Base-by-base conservation (phyloP, 1,139 yeast genomes). In the Kodamaea fungicola region DNA sequence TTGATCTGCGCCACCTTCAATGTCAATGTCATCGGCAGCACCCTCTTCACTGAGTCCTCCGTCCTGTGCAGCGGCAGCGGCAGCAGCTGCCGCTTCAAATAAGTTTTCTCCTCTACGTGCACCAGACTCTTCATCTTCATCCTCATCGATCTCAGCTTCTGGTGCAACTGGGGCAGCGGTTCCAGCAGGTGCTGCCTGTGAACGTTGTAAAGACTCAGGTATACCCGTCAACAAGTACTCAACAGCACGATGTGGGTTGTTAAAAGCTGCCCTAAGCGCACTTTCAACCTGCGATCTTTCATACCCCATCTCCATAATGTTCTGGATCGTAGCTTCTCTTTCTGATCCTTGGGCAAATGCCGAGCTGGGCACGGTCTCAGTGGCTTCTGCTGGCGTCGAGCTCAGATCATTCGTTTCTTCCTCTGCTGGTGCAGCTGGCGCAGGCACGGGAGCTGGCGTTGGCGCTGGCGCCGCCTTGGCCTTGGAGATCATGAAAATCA, bases 181-280 rank as follows among this genome's bases (percentile, higher is more conserved):
- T 4, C 37, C 31, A 9, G 36, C 41, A 16, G 30, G 30, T 9
- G 30, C 24, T 9, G 52, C 43, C 37, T 52, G 51, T 28, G 59
- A 61, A 10, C 58, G 55, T 52, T 67, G 73, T 46, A 73, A 64
- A 35, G 74, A 62, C 49, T 84, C 92, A 28, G 97, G 97, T 37
- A 92, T 80, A 4, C 97, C 97, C 31, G 90, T 87, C 50, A 92
- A 67, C 41, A 92, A 72, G 59, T 92, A 90, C 59, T 94, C 98
- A 6, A 90, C 97, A 0, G 99, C 99, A 54, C 98, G 81, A 57
- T 92, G 97, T 21, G 99, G 98, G 63, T 92, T 90, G 64, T 92
- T 92, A 66, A 82, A 92, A 0, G 98, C 97, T 12, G 97, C 96
- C 54, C 95, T 79, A 59, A 92, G 71, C 0, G 99, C 98, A 30